These are phyloP conservation scores for Hanseniaspora mollemarum DNA, from an alignment of 805 yeast species.

Conservation along the genomic window DNA sequence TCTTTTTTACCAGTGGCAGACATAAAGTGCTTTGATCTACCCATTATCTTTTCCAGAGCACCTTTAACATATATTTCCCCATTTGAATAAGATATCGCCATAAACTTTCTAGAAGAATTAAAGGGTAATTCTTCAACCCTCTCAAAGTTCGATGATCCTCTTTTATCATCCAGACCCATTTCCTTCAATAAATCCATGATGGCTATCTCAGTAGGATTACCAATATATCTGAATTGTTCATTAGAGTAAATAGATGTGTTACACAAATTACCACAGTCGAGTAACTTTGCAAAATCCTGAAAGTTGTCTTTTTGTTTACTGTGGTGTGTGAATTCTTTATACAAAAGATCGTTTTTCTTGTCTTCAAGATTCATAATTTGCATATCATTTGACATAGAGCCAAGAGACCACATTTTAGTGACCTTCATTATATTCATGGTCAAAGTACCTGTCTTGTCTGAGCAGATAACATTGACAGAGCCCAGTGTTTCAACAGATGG, in stretches of 20 bases:
- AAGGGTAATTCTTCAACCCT: constrained; percentile 72
- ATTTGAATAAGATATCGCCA: constrained; percentile 66
- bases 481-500: constrained; percentile 95
- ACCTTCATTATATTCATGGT: constrained; percentile 89
- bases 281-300: constrained; percentile 42
- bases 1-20: constrained; percentile 49
- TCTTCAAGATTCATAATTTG: constrained; percentile 37
- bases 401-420: constrained; percentile 68
- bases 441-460: constrained; percentile 84
- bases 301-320: constrained; percentile 27
- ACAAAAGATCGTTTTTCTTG: constrained; percentile 30
- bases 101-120: constrained; percentile 70
- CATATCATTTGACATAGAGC: constrained; percentile 35
- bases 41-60: constrained; percentile 67
- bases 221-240: constrained; percentile 61
- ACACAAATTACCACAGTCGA: constrained; percentile 62
- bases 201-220: constrained; percentile 94
- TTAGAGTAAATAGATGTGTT: constrained; percentile 60
- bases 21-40: constrained; percentile 47
- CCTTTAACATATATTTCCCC: constrained; percentile 75
- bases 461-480: constrained; percentile 83
- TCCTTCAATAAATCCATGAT: constrained; percentile 59
- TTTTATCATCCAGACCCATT: constrained; percentile 61
- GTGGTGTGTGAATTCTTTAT: constrained; percentile 34
- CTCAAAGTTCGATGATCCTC: constrained; percentile 40